Base-by-base conservation (phyloP, 2,329 filamentous ascomycete genomes). In the Sporothrix inflata region DNA sequence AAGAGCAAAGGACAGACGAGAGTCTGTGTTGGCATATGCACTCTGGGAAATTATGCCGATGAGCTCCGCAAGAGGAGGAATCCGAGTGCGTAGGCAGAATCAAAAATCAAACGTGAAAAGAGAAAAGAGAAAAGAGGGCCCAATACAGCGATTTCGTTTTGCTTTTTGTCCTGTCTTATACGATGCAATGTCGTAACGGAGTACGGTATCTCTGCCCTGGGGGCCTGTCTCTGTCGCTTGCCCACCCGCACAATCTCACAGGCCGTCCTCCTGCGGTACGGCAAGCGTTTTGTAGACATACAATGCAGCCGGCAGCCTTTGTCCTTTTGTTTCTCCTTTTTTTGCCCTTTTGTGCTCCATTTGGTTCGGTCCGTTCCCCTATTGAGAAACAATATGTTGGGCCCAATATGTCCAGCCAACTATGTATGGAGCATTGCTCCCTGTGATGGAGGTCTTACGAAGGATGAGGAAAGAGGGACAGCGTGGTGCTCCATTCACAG, bases 301-400 rank as follows among this genome's bases (percentile, higher is more conserved):
- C n/a, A n/a, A n/a, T n/a, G n/a, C n/a, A n/a, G n/a, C n/a, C n/a
- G n/a, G n/a, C n/a, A n/a, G n/a, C n/a, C n/a, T n/a, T n/a, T n/a
- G n/a, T n/a, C n/a, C n/a, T n/a, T n/a, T n/a, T n/a, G n/a, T n/a
- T n/a, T n/a, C n/a, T n/a, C n/a, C 53, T 4, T 34, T 57, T 34
- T 27, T 34, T 57, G 8, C 53, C 34, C 27, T 19, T 19, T 19
- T 47, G 14, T n/a, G 12, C 53, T 34, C 53, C 27, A 57, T 57
- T 30, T 71, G 57, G 24, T 38, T 63, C 68, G 68, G 53, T 30
- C 55, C 55, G 68, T 70, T 70, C 53, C 68, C 68, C 55, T 30
- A 61, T 70, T 70, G 21, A 70, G 53, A 57, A 57, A 19, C 27
- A 51, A 21, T 34, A 57, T 19, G 49, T 53, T n/a, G n/a, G n/a